Evolutionary conservation across 139 green algal genomes (phyloP), one percentile per base, ranked within the genome.

Genomic region (Yamagishiella unicocca): DNA sequence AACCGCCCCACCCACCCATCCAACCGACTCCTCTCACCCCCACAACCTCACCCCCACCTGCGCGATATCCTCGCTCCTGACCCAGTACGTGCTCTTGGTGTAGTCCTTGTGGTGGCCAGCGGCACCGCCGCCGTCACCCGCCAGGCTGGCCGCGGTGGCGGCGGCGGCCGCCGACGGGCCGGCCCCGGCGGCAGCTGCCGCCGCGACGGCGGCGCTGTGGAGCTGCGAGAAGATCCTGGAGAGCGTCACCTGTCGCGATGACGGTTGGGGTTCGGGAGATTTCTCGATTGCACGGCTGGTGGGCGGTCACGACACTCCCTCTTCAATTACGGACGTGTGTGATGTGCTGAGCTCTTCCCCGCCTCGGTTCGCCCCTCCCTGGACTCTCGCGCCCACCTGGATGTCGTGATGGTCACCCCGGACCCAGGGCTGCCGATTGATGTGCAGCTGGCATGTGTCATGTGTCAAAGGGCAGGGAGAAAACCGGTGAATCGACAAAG

Each of bases 391-490:
- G 29, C 67, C 1, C 61, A 90, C 87, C 80, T 91, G 88, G 19
- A 87, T 85, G 58, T 92, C 89, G 46, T 89, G 89, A 68, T 92
- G 78, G 29, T 89, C 89, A 1, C 89, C 89, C 33, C 78, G 77
- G 55, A 89, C 89, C 89, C 89, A 92, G 27, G 89, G 70, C 84
- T 92, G 89, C 8, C 55, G 46, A 71, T 61, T 74, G 46, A 89
- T 92, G 84, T 90, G 83, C 22, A 82, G 7, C 83, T 90, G 50
- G 2, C n/a, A n/a, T n/a, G n/a, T n/a, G n/a, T n/a, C n/a, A n/a
- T 22, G 29, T 2, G 43, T 12, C 35, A 9, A 3, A 0, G 22
- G 70, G 70, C 38, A 17, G 50, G 50, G 50, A 58, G 14, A 58
- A 58, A 17, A n/a, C n/a, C n/a, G n/a, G n/a, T 25, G 50, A 17